Evolutionary conservation across 805 yeast species (phyloP).

Genomic region (Komagataella ulmi): DNA sequence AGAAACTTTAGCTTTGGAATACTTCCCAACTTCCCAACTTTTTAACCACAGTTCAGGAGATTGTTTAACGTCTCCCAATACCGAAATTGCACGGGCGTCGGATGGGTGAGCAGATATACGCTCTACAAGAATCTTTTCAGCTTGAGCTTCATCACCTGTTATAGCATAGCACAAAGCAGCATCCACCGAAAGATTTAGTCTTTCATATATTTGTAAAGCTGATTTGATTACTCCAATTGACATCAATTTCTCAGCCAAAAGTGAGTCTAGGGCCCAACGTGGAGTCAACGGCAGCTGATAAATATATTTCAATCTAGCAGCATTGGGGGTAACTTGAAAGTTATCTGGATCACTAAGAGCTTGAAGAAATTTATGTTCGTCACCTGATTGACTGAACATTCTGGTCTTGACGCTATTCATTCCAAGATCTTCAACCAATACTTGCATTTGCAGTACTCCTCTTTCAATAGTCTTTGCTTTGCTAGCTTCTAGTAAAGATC

Average conservation of each 20-base stretch:
- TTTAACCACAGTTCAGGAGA: conserved; percentile 69
- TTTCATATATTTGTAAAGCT: conserved; percentile 79
- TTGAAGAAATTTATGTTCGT: conserved; percentile 9
- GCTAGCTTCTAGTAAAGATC: conserved; percentile 71
- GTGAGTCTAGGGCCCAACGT: conserved; percentile 72
- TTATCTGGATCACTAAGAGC: conserved; percentile 12
- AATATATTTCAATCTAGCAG: conserved; percentile 50
- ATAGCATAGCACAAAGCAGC: conserved; percentile 88
- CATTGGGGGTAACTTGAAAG: conserved; percentile 20
- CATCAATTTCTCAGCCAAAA: conserved; percentile 76
- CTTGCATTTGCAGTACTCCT: conserved; percentile 86
- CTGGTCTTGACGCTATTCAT: conserved; percentile 42
- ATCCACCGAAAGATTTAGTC: conserved; percentile 65
- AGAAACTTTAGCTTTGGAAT: conserved; percentile 77
- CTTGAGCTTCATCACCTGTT: conserved; percentile 58
- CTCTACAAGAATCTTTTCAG: conserved; percentile 40
- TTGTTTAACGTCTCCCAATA: conserved; percentile 73
- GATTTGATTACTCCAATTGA: conserved; percentile 74
- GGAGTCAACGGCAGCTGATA: conserved; percentile 71
- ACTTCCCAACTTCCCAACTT: conserved; percentile 79
- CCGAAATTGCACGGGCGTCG: conserved; percentile 74
- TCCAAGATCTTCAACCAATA: conserved; percentile 81
- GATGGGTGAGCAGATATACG: conserved; percentile 45
- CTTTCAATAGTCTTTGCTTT: conserved; percentile 84
- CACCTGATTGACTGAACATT: conserved; percentile 30